Base-by-base conservation (phyloP, 768 basidiomycete genomes). In the Podaxis pistillaris region DNA sequence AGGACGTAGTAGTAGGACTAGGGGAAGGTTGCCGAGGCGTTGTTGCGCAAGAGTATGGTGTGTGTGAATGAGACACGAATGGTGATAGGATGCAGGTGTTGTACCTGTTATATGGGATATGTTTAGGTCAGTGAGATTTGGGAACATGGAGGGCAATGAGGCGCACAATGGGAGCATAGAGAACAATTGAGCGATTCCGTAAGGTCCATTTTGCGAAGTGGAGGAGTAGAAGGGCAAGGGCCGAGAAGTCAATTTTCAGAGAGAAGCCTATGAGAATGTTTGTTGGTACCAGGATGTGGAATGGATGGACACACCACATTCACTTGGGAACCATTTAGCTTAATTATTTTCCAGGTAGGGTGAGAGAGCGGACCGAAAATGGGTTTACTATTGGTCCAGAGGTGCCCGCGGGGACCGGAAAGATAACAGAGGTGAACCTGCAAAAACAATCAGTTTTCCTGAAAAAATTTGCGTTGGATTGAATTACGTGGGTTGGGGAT, bases 1-100 rank as follows among this genome's bases (percentile, higher is more conserved):
- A 79, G 56, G 24, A 68, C 77, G 46, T 78, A 79, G 64, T 78
- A 78, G 63, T 76, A 79, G 0, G 77, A 70, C 63, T 79, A 76
- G 1, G 75, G 70, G 30, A 73, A 72, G 7, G 67, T 62, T 58
- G 71, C 66, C 5, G 60, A 53, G 7, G 68, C 51, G n/a, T 66
- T 26, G 44, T 65, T 24, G 36, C 40, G 36, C 38, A 67, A 26
- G 36, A 59, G 47, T 61, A 24, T 64, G 28, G 64, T 61, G 63
- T 68, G 65, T 0, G 72, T 70, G 38, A 79, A 58, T 12, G 69
- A 64, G 28, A 81, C 68, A 0, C 77, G 75, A 38, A 76, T 63
- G 33, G 76, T 63, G n/a, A 78, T 71, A 3, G 66, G 19, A 75
- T 62, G 30, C 68, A 67, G 0, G 79, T 69, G 11, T 74, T n/a